phyloP scores from a whole-genome alignment of 2,329 filamentous ascomycete genomes.

The Hypoxylon sp. region DNA sequence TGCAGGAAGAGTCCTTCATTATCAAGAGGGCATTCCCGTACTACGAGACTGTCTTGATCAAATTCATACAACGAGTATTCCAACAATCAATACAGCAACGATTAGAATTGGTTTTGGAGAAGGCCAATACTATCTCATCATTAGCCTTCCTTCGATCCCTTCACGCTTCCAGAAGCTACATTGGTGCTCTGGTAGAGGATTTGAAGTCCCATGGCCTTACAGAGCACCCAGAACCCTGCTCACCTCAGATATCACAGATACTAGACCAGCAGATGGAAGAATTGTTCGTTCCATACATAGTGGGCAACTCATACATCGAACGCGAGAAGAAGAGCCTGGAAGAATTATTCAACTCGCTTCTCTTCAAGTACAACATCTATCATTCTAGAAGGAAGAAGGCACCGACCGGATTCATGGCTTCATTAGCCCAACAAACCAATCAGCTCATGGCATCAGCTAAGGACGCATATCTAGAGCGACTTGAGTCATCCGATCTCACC shows the following conservation, averaged over 20 bases:
- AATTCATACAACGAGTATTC: constrained; percentile 95
- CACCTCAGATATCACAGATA: constrained; percentile 84
- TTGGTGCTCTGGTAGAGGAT: constrained; percentile 89
- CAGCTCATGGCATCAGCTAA: constrained; percentile 90
- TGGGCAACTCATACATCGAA: constrained; percentile 79
- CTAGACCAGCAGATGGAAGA: constrained; percentile 83
- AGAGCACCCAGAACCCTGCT: constrained; percentile 93
- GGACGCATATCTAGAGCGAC: constrained; percentile 89
- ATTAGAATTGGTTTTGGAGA: constrained; percentile 94
- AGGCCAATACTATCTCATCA: constrained; percentile 91
- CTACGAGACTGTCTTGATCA: constrained; percentile 92
- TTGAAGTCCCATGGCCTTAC: constrained; percentile 94
- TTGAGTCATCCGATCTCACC: constrained; percentile 91
- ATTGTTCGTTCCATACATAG: constrained; percentile 79
- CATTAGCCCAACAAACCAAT: constrained; percentile 88
- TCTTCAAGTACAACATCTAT: constrained; percentile 98
- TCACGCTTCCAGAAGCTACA: constrained; percentile 91
- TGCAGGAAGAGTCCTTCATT: constrained; percentile 97
- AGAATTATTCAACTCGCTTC: constrained; percentile 87
- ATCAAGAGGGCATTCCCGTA: constrained; percentile 97
- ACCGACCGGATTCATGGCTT: constrained; percentile 92
- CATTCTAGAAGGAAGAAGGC: constrained; percentile 90
- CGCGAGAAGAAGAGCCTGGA: constrained; percentile 79
- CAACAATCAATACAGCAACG: constrained; percentile 98
- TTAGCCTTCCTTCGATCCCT: constrained; percentile 91